Evolutionary conservation across 176 grass and related monocot species (phyloP), one percentile per base, ranked within the genome.

Genomic region (Zizania latifolia): DNA sequence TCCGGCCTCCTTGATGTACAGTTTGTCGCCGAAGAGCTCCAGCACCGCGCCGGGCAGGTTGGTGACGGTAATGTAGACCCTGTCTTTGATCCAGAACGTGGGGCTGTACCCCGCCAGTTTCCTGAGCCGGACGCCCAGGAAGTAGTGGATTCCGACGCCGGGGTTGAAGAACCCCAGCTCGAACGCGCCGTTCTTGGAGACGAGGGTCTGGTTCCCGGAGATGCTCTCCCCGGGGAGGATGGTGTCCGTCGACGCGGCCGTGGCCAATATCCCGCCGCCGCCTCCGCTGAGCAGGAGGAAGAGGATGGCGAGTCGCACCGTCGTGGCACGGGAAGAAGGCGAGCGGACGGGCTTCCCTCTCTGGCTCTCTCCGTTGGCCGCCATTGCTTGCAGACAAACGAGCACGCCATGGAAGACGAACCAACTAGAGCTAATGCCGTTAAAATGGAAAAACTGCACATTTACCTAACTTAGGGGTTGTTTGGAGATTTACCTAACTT

Each of bases 181-280:
- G 56, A 76, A 76, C 5, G 6, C 38, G 37, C 72, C 72, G 57
- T 10, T 77, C 59, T 77, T 46, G 61, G 76, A 68, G 34, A 57
- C 59, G 21, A 78, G 62, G 59, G 75, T 78, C 60, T 78, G 30
- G 60, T 77, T 65, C n/a, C 75, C 58, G 39, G 73, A 32, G 28
- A 76, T 62, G 73, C 58, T 28, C 28, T 48, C 10, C 12, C 58
- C 60, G 28, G 61, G 14, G 13, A 50, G 60, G 41, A 76, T 62
- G 58, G 74, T 63, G 40, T 76, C 58, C 19, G 28, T 31, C 43
- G 34, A 35, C 34, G 60, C 60, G 8, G 30, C 24, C 8, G 43
- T 8, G 14, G 60, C 43, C 34, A 68, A 22, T 22, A 57, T 55
- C 15, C 23, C 10, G 10, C 62, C 50, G 48, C 46, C 76, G n/a